Conservation (phyloP, 805 yeast genomes). For the Yarrowia phangngaensis region DNA sequence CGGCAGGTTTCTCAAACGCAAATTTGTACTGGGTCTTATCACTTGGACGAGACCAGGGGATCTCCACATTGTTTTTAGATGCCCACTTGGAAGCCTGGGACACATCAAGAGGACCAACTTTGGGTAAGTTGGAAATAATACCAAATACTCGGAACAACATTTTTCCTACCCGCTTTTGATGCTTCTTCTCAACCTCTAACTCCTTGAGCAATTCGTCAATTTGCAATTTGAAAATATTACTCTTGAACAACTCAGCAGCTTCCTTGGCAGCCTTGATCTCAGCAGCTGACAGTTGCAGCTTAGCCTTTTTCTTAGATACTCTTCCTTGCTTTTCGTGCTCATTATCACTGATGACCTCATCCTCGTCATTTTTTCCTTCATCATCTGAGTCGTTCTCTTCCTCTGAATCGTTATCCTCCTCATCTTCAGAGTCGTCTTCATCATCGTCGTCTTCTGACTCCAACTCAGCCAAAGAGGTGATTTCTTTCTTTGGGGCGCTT, state of each 20-base stretch:
- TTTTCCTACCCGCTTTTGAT: constrained; percentile 63
- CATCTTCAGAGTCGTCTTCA: constrained; percentile 22
- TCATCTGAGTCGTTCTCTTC: not conserved
- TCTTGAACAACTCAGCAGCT: constrained; percentile 89
- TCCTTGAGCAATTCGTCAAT: constrained; percentile 87
- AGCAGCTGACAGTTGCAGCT: constrained; percentile 49
- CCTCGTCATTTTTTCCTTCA: constrained; percentile 27
- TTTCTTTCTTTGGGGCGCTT: constrained; percentile 10
- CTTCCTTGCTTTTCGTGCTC: constrained; percentile 27
- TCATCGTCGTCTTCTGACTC: constrained; percentile 20
- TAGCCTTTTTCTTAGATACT: constrained; percentile 30
- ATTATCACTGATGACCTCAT: constrained; percentile 26
- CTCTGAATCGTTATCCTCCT: not conserved
- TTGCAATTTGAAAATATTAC: constrained; percentile 91
- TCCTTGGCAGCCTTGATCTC: constrained; percentile 90
- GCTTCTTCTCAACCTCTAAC: constrained; percentile 66
- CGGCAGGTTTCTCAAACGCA: constrained; percentile 63
- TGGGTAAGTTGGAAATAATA: constrained; percentile 61
- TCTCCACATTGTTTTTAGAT: constrained; percentile 48
- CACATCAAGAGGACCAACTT: constrained; percentile 47
- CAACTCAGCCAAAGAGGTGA: constrained; percentile 26
- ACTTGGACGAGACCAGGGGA: constrained; percentile 81
- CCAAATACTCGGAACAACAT: constrained; percentile 71
- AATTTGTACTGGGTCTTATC: constrained; percentile 64
- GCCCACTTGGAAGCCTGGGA: constrained; percentile 53